phyloP scores from a whole-genome alignment of 176 grass and related monocot species.

The Paspalum vaginatum region DNA sequence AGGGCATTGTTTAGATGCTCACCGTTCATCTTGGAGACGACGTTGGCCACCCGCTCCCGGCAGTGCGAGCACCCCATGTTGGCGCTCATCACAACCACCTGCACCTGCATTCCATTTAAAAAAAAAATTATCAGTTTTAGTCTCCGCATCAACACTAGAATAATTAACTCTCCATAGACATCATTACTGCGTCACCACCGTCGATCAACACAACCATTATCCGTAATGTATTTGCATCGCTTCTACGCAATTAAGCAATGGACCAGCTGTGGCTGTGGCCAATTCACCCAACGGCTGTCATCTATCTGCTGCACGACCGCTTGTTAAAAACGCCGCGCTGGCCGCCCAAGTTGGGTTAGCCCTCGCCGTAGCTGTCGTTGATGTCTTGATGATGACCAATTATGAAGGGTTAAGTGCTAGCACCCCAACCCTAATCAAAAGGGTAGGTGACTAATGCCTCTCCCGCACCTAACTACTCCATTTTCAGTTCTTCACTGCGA shows the following conservation, averaged over 20 bases:
- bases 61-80: conserved; percentile 93
- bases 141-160: conserved; percentile 2
- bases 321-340: conserved; percentile 5
- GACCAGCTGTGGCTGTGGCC: not conserved
- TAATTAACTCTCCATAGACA: not conserved
- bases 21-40: conserved; percentile 99
- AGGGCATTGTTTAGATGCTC: conserved; percentile 29
- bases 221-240: conserved; percentile 18
- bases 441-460: not conserved
- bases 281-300: not conserved
- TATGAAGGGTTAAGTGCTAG: conserved; percentile 36
- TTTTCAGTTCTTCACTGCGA: not conserved
- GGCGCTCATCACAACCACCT: conserved; percentile 95
- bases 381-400: conserved; percentile 2
- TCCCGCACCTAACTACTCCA: conserved; percentile 35
- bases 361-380: conserved; percentile 13
- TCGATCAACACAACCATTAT: not conserved
- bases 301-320: not conserved
- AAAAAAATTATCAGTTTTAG: not conserved
- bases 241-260: conserved; percentile 27
- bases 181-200: not conserved
- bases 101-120: conserved; percentile 64
- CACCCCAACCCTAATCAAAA: conserved; percentile 37
- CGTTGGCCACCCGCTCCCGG: conserved; percentile 69
- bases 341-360: conserved; percentile 29